Evolutionary conservation across 2,329 filamentous ascomycete genomes (phyloP).

Genomic region (Aspergillus ibericus): DNA sequence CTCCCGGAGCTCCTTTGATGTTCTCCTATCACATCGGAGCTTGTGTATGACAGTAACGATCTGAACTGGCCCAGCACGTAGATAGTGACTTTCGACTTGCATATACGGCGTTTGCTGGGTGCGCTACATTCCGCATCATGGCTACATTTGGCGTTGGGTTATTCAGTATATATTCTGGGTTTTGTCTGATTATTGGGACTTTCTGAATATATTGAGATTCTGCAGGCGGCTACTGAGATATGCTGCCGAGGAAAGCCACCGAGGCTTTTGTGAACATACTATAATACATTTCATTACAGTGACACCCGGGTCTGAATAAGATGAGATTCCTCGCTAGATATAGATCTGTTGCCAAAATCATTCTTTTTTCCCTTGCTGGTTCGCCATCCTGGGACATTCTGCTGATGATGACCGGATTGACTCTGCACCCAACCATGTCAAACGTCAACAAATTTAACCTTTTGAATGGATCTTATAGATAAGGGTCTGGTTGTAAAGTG

Average conservation of each 20-base stretch:
- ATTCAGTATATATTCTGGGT: conserved; percentile 17
- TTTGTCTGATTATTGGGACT: not conserved
- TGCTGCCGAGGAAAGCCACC: not conserved
- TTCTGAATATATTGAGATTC: not conserved
- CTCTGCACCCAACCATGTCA: too few relatives aligned
- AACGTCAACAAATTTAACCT: too few relatives aligned
- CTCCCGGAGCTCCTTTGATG: not conserved
- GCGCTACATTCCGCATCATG: conserved; percentile 5
- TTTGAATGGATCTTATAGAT: too few relatives aligned
- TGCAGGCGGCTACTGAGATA: not conserved
- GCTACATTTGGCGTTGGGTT: conserved; percentile 9
- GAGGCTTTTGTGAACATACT: not conserved
- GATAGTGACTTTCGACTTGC: conserved; percentile 5
- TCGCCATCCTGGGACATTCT: too few relatives aligned
- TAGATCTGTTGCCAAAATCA: too few relatives aligned
- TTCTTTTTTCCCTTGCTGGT: too few relatives aligned
- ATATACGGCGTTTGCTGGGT: conserved; percentile 14
- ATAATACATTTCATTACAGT: not conserved
- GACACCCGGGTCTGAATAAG: not conserved
- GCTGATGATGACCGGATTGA: too few relatives aligned
- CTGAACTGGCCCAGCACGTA: conserved; percentile 4
- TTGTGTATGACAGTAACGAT: conserved; percentile 10
- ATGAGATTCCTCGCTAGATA: too few relatives aligned
- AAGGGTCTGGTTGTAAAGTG: too few relatives aligned
- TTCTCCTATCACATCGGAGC: not conserved